Percentiles rank a stretch among this genome's conserved stretches.
phyloP scores from a whole-genome alignment of 345 rosid species.

The Eucalyptus cloeziana region DNA sequence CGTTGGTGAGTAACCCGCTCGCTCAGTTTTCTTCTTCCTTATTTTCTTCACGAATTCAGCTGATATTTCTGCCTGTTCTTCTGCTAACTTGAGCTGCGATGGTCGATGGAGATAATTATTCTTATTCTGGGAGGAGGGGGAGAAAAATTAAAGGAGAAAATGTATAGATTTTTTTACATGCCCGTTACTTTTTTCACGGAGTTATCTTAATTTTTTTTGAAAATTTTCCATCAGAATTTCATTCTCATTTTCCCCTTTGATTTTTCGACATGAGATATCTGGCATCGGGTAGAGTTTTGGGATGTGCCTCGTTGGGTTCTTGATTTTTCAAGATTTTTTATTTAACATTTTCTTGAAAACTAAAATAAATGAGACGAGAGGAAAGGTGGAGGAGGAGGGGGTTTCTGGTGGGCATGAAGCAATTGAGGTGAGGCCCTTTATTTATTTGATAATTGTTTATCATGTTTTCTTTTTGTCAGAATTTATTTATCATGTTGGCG shows the following conservation, averaged over 20 bases:
- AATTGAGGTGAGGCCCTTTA: neutral
- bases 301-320: neutral
- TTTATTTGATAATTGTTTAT: too few species aligned
- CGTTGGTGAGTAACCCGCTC: slow-evolving; percentile 33
- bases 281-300: neutral
- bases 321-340: too few species aligned
- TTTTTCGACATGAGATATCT: too few species aligned
- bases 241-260: neutral
- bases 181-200: neutral
- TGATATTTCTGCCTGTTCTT: neutral
- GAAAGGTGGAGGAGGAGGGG: neutral
- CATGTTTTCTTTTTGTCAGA: too few species aligned
- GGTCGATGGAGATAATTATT: neutral
- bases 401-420: neutral
- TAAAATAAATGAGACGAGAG: neutral
- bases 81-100: neutral
- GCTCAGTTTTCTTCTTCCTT: neutral
- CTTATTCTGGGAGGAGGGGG: neutral
- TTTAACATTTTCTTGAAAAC: neutral
- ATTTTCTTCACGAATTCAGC: neutral
- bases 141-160: neutral
- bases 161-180: neutral
- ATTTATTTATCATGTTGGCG: neutral
- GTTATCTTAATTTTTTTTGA: neutral
- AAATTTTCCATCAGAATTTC: neutral